Base-by-base conservation (phyloP, 1,139 yeast species). In the Groenewaldozyma sp. region DNA sequence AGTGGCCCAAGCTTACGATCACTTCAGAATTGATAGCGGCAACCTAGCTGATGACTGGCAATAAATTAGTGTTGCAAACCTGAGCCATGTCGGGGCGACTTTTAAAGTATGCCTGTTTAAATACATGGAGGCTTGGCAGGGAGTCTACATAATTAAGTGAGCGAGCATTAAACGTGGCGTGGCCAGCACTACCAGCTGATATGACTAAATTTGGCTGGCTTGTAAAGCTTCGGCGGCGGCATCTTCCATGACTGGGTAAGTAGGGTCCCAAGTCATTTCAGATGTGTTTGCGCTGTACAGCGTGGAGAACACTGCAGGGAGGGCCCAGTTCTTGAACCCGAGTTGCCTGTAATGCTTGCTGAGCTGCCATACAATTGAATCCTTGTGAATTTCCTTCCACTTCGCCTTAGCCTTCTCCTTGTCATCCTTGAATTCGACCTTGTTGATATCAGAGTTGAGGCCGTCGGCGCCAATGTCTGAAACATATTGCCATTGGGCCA, bases 401-500 rank as follows among this genome's bases (percentile, higher is more conserved):
- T 18, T 33, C 22, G 20, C 22, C 2, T 29, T 31, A 17, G 36
- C 32, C 18, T 19, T 13, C 29, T 35, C 36, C 2, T 34, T 6
- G 21, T 26, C 14, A 3, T 22, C 39, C 2, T 19, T 18, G 4
- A 31, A 10, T 3, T 22, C 21, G n/a, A 27, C 34, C 10, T 37
- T 24, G 28, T 42, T 33, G n/a, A 44, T 37, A 21, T 40, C 49
- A 3, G 50, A 44, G 34, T 43, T 46, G 28, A 34, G 24, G 11
- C 27, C 31, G 7, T 38, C 40, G 5, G 45, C 44, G 13, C 52
- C 52, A 13, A 49, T 26, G 21, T 45, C 48, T 2, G 35, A 36
- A n/a, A 24, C 28, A 35, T 44, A 49, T 4, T 37, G 35, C 45
- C 50, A 45, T 31, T 46, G 48, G 18, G 33, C 45, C 21, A 49